phyloP scores from a whole-genome alignment of 2,329 filamentous ascomycete species.

The Rutstroemia sp. region DNA sequence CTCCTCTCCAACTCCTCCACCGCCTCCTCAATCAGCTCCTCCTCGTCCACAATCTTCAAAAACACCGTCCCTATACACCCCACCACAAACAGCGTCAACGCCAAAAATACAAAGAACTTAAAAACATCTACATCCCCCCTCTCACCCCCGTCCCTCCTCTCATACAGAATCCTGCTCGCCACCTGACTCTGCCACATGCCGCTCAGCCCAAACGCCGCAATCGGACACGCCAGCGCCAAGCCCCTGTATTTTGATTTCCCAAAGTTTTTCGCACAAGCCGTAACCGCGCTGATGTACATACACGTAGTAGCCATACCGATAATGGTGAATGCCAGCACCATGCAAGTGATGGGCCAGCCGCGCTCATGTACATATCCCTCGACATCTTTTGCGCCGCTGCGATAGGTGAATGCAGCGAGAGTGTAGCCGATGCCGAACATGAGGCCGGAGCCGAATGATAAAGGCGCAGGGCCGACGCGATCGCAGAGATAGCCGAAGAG shows the following conservation, averaged over 20 bases:
- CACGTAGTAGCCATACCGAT: slow-evolving; percentile 78
- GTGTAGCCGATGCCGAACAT: slow-evolving; percentile 79
- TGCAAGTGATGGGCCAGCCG: slow-evolving; percentile 66
- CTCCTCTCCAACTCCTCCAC: slow-evolving; percentile 88
- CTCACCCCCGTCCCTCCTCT: slow-evolving; percentile 55
- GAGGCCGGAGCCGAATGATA: slow-evolving; percentile 63
- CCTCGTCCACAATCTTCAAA: slow-evolving; percentile 73
- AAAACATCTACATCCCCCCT: slow-evolving; percentile 66
- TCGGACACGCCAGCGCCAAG: slow-evolving; percentile 80
- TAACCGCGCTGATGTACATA: slow-evolving; percentile 88
- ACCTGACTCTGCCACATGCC: slow-evolving; percentile 95
- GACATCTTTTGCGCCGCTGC: slow-evolving; percentile 41
- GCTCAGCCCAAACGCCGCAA: slow-evolving; percentile 86
- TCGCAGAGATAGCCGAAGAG: slow-evolving; percentile 89
- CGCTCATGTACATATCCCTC: slow-evolving; percentile 38
- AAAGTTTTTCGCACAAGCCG: slow-evolving; percentile 97
- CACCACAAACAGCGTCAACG: slow-evolving; percentile 58
- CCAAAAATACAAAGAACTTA: slow-evolving; percentile 81
- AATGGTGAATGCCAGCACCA: slow-evolving; percentile 77
- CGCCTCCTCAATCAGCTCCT: slow-evolving; percentile 81
- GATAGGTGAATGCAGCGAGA: slow-evolving; percentile 73
- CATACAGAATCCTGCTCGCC: slow-evolving; percentile 69
- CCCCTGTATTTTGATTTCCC: slow-evolving; percentile 82
- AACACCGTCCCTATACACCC: slow-evolving; percentile 69
- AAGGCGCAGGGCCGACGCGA: slow-evolving; percentile 69